Conservation (phyloP, 148 eudicot genomes). For the Vaccinium darrowii region DNA sequence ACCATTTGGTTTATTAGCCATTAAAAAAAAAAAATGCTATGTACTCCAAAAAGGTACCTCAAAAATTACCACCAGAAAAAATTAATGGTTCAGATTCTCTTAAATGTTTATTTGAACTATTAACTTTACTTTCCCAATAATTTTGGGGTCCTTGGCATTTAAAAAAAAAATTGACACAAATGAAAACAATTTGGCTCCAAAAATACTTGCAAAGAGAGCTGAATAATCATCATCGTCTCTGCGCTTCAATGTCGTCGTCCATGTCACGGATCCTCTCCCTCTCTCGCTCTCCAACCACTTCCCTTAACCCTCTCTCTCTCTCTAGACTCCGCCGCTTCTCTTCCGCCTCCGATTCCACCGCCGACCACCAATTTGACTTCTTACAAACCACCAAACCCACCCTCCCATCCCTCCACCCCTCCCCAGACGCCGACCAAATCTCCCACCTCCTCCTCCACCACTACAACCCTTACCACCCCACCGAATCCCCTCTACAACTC, state of each 20-base stretch:
- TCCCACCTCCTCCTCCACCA: conserved; percentile 65
- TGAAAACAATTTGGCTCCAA: no score
- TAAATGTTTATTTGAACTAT: no score
- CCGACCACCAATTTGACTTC: conserved; percentile 7
- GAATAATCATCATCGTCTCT: not conserved
- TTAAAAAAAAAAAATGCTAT: no score
- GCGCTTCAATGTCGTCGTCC: not conserved
- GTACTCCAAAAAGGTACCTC: no score
- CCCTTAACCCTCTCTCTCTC: conserved; percentile 9
- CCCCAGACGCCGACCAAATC: conserved; percentile 51
- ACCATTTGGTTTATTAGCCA: no score
- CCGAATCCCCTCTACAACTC: conserved; percentile 89
- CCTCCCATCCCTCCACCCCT: conserved; percentile 51
- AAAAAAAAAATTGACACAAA: no score
- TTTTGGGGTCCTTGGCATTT: no score
- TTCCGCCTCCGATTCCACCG: not conserved
- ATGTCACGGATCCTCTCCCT: not conserved
- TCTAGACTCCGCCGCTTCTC: conserved; percentile 9
- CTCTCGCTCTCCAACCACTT: not conserved
- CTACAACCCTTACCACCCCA: conserved; percentile 92
- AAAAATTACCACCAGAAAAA: no score
- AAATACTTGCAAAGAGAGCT: no score
- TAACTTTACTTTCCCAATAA: no score
- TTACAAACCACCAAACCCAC: conserved; percentile 22
- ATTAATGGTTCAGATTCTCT: no score